phyloP scores from a whole-genome alignment of 352 stramenopile genomes.

The Phytophthora syringae region DNA sequence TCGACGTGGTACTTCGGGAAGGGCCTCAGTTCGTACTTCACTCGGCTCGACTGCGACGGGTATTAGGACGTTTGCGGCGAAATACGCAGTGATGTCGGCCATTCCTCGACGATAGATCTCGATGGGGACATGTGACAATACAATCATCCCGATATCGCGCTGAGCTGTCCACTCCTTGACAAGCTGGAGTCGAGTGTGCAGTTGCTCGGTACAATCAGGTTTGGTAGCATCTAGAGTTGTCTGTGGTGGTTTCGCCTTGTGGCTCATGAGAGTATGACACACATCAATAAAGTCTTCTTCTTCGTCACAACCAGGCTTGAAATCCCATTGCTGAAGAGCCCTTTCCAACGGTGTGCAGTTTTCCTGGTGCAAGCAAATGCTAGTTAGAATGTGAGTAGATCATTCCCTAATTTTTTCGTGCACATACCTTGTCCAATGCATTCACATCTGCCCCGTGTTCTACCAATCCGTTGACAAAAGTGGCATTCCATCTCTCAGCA shows the following conservation, averaged over 20 bases:
- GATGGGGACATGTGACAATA: slow-evolving; percentile 24
- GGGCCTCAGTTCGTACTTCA: slow-evolving; percentile 13
- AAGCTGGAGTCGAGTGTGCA: slow-evolving; percentile 22
- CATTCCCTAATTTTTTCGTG: not conserved
- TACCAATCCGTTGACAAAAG: slow-evolving; percentile 25
- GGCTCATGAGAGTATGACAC: slow-evolving; percentile 32
- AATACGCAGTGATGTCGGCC: slow-evolving; percentile 21
- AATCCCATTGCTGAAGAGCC: slow-evolving; percentile 26
- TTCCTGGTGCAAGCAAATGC: slow-evolving; percentile 13
- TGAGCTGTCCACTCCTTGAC: slow-evolving; percentile 32
- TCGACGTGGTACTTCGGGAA: slow-evolving; percentile 11
- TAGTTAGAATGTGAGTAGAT: not conserved
- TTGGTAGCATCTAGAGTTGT: not conserved
- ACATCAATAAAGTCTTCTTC: slow-evolving; percentile 39
- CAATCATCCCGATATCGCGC: slow-evolving; percentile 21
- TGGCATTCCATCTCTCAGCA: slow-evolving; percentile 29
- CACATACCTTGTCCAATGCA: slow-evolving; percentile 29
- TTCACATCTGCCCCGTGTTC: slow-evolving; percentile 33
- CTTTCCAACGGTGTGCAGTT: slow-evolving; percentile 22
- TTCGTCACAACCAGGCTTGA: slow-evolving; percentile 18
- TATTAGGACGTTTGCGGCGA: slow-evolving; percentile 19
- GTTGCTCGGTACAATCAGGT: slow-evolving; percentile 11
- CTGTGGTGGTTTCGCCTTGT: slow-evolving; percentile 17
- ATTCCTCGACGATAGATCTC: slow-evolving; percentile 33
- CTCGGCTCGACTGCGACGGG: slow-evolving; percentile 11